phyloP scores from a whole-genome alignment of 148 eudicot genomes.

The Cornus controversa region DNA sequence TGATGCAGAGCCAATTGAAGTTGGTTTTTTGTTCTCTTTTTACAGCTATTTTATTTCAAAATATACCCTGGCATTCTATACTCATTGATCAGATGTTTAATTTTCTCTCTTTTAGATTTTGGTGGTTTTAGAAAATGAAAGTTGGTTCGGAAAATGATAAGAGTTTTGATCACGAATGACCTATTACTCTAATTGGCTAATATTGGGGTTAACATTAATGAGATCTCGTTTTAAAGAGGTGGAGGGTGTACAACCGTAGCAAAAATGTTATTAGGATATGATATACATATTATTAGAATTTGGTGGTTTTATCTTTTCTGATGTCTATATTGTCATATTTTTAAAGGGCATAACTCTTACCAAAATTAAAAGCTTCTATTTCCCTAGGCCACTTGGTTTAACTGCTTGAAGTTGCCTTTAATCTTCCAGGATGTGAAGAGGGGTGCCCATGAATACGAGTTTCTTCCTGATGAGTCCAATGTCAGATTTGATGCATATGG shows the following conservation, averaged over 20 bases:
- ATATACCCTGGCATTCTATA: background rate
- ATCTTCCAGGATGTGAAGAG: slow-evolving; percentile 31
- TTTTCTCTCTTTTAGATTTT: background rate
- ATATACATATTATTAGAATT: background rate
- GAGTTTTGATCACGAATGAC: background rate
- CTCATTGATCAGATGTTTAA: background rate
- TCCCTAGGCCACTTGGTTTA: background rate
- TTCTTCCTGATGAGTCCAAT: slow-evolving; percentile 23
- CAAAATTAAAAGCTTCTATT: background rate
- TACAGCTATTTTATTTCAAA: background rate
- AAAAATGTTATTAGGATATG: background rate
- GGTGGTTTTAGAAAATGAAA: too few species aligned
- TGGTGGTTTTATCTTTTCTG: background rate
- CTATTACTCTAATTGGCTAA: background rate
- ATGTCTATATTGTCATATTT: background rate
- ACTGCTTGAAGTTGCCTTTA: slow-evolving; percentile 1
- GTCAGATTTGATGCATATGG: slow-evolving; percentile 37
- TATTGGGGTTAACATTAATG: too few species aligned
- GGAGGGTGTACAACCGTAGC: background rate
- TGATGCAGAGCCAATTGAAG: slow-evolving; percentile 33
- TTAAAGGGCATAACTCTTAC: background rate
- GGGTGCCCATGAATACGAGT: slow-evolving; percentile 17
- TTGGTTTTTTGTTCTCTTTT: slow-evolving; percentile 20
- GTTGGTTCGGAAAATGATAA: too few species aligned
- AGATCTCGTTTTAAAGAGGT: background rate